These are phyloP conservation scores for Sambucus nigra DNA, from an alignment of 129 eudicot genomes.

Conservation along the genomic window DNA sequence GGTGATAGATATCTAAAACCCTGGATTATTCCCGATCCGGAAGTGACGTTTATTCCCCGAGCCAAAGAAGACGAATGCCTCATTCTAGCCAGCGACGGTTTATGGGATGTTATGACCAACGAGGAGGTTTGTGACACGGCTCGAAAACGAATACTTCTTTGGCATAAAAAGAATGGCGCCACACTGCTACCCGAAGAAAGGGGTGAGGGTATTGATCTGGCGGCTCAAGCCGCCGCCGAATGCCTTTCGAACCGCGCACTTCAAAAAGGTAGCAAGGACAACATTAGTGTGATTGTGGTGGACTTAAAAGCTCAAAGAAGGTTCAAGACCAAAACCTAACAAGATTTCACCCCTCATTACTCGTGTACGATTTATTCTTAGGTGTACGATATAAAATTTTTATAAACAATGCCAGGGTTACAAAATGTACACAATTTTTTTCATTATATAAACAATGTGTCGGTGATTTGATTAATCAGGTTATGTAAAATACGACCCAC, in stretches of 20 bases:
- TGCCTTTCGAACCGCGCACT: conserved; percentile 63
- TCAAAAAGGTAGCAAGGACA: conserved; percentile 84
- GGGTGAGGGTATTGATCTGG: conserved; percentile 66
- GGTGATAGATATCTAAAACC: conserved; percentile 81
- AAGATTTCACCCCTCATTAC: background rate
- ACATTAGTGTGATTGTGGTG: conserved; percentile 62
- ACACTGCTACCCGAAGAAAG: conserved; percentile 32
- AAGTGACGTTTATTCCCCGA: conserved; percentile 67
- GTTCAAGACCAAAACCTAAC: conserved; percentile 48
- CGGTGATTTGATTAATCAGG: too few relatives aligned
- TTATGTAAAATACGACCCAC: too few relatives aligned
- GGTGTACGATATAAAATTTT: conserved; percentile 17
- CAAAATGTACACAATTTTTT: background rate
- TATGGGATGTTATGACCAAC: conserved; percentile 85
- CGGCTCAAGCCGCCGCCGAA: conserved; percentile 84
- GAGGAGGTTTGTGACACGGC: conserved; percentile 74
- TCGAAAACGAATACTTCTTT: conserved; percentile 56
- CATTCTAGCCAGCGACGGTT: conserved; percentile 76
- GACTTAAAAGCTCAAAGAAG: conserved; percentile 76
- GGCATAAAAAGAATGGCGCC: conserved; percentile 68
- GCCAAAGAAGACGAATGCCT: conserved; percentile 70
- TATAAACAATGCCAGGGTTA: background rate
- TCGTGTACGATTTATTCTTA: background rate
- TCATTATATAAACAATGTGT: background rate
- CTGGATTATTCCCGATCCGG: conserved; percentile 82